These are phyloP conservation scores for Dendrobium catenatum DNA, from an alignment of 106 monocot genomes.

Conservation along the genomic window DNA sequence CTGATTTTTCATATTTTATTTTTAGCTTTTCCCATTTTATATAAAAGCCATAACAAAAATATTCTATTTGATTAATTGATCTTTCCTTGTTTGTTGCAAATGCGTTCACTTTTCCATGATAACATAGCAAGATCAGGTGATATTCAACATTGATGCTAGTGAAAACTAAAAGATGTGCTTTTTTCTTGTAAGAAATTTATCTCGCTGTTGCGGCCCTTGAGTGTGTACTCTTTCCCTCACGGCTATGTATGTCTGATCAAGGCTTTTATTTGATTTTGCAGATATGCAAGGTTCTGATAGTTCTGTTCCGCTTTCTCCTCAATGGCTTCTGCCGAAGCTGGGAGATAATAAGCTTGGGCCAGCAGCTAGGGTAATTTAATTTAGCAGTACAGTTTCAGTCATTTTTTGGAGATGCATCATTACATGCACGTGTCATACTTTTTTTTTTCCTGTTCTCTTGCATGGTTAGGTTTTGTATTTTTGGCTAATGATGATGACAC, in stretches of 20 bases:
- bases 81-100: not conserved
- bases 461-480: not conserved
- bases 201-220: not conserved
- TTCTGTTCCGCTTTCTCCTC: constrained; percentile 88
- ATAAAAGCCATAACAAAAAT: not conserved
- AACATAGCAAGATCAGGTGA: not conserved
- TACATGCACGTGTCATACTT: not conserved
- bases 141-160: not conserved
- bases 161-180: not conserved
- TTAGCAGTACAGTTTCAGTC: not conserved
- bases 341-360: constrained; percentile 54
- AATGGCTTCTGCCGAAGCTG: constrained; percentile 89
- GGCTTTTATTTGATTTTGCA: constrained; percentile 24
- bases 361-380: constrained; percentile 33
- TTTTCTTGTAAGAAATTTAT: not conserved
- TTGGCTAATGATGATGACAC: not conserved
- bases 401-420: not conserved
- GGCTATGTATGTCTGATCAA: not conserved
- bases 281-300: constrained; percentile 58
- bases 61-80: not conserved
- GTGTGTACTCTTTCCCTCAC: not conserved
- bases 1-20: not conserved
- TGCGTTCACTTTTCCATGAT: not conserved
- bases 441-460: not conserved
- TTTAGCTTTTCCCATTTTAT: not conserved